Evolutionary conservation across 129 eudicot genomes (phyloP), one percentile per base, ranked within the genome.

Genomic region (Arctium lappa): DNA sequence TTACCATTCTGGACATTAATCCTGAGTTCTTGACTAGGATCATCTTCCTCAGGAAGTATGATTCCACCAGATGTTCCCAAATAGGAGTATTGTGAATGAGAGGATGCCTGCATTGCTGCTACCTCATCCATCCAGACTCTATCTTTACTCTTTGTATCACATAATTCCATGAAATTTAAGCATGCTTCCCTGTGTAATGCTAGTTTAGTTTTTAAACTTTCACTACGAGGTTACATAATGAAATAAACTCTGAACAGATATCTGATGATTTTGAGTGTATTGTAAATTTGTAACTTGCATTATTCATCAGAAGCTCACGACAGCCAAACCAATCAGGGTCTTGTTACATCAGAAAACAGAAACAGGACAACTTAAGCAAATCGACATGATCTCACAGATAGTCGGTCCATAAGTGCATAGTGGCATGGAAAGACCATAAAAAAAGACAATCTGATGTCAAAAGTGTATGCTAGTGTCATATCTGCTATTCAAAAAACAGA

Each of bases 131-230:
- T 90, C 97, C 97, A 91, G 80, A 81, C 77, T 44, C 84, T 82
- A 78, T 94, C 98, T 16, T 81, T 83, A 53, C 90, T 91, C 88
- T 92, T 94, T 75, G 86, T 88, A 63, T 86, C 84, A 80, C 94
- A 94, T 18, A 94, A 80, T 40, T 88, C 94, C 86, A 88, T 86
- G 83, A 92, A 94, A 82, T 84, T 85, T 38, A 86, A 27, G 80
- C 98, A 94, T 48, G 98, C 98, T 71, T 92, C 93, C 91, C 98
- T 94, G 84, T 65, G 87, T 13, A 84, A 70, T 39, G 13, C 46
- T 42, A 36, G 53, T 38, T 12, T 15, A 53, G 48, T 22, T 75
- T 36, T 31, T 37, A 68, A 40, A 82, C 73, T 18, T 8, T 66
- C 27, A 37, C 4, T 18, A 53, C 16, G n/a, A 74, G n/a, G 53